A percentile compares a stretch with the other conserved stretches of the same genome.
Evolutionary conservation across 176 grass and related monocot species (phyloP).

Genomic region (Avena atlantica): DNA sequence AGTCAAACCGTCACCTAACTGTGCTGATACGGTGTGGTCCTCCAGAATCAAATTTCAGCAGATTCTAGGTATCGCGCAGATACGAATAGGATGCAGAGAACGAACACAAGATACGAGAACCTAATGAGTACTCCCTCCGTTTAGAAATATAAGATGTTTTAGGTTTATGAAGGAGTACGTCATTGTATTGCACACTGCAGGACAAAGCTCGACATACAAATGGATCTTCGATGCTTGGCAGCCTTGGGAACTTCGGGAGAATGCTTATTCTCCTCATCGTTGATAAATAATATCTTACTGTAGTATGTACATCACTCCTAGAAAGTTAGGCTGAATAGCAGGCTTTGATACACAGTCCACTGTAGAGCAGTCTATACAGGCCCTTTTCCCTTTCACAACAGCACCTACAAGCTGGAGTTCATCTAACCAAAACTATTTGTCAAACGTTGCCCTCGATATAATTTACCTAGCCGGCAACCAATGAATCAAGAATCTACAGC

Average conservation of each 20-base stretch:
- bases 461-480: slow-evolving; percentile 44
- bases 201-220: not conserved
- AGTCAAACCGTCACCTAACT: slow-evolving; percentile 48
- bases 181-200: not conserved
- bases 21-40: slow-evolving; percentile 52
- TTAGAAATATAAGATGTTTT: no score
- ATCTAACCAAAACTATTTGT: slow-evolving; percentile 34
- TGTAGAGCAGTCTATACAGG: slow-evolving; percentile 29
- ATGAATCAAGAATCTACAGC: slow-evolving; percentile 60
- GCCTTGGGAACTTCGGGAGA: slow-evolving; percentile 23
- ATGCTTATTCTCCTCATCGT: slow-evolving; percentile 40
- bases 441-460: slow-evolving; percentile 19
- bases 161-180: no score
- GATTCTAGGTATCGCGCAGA: not conserved
- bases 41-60: slow-evolving; percentile 42
- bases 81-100: not conserved
- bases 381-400: slow-evolving; percentile 40
- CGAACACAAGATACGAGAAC: not conserved
- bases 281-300: slow-evolving; percentile 30
- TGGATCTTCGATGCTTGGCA: not conserved
- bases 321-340: slow-evolving; percentile 11
- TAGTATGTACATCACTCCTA: slow-evolving; percentile 41
- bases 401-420: slow-evolving; percentile 41
- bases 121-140: no score
- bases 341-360: slow-evolving; percentile 29